A percentile compares a stretch with the other conserved stretches of the same genome.
Conservation (phyloP, 345 rosid genomes). For the Boechera divaricarpa region DNA sequence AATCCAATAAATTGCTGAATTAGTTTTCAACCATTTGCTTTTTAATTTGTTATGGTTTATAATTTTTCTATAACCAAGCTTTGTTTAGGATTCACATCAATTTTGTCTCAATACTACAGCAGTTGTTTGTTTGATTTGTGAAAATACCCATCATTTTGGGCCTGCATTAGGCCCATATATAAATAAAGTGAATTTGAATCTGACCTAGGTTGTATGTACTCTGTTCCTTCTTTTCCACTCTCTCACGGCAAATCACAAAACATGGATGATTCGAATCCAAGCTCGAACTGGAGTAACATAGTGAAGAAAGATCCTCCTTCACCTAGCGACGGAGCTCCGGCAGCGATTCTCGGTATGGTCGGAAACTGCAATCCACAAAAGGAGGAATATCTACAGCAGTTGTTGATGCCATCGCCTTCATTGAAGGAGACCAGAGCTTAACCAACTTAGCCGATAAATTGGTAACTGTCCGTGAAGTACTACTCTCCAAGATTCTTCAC, state of each 20-base stretch:
- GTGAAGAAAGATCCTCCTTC: no score
- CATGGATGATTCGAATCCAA: background rate
- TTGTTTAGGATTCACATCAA: background rate
- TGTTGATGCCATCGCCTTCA: no score
- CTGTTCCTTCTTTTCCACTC: background rate
- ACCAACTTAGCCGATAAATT: no score
- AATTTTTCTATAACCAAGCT: background rate
- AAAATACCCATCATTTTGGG: background rate
- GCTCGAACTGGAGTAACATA: no score
- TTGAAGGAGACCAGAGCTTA: no score
- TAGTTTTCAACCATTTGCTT: background rate
- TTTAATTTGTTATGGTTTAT: background rate
- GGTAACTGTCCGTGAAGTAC: no score
- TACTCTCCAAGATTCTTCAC: no score
- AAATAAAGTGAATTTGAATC: background rate
- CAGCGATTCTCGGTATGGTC: no score
- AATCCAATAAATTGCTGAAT: background rate
- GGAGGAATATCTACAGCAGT: no score
- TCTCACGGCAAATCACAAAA: background rate
- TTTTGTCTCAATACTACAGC: background rate
- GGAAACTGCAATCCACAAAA: no score
- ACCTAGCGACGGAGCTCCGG: no score
- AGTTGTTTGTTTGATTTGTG: background rate
- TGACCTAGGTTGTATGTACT: background rate
- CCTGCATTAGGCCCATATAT: background rate